These are phyloP conservation scores for Colletotrichum viniferum DNA, from an alignment of 2,329 filamentous ascomycete species.

Conservation along the genomic window DNA sequence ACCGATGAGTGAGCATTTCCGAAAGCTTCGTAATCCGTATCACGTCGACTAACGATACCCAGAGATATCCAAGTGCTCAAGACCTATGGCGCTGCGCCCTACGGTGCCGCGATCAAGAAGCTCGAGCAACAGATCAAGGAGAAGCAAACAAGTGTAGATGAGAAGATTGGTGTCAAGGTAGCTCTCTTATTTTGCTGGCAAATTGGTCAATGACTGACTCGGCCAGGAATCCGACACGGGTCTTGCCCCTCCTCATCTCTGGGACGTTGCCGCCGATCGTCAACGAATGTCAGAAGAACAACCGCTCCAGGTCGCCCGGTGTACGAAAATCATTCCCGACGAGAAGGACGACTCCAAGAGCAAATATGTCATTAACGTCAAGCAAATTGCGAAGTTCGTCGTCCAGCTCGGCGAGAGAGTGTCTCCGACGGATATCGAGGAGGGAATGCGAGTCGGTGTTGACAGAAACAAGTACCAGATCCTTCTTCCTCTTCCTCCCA, in stretches of 20 bases:
- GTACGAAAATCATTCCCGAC: constrained; percentile 98
- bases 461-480: constrained; percentile 99
- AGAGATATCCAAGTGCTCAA: constrained; percentile 99
- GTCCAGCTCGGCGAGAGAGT: constrained; percentile 97
- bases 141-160: constrained; percentile 96
- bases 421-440: constrained; percentile 97
- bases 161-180: constrained; percentile 93
- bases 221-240: constrained; percentile 94
- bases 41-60: constrained; percentile 24
- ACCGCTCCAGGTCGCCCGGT: constrained; percentile 93
- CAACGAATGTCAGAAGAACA: constrained; percentile 99
- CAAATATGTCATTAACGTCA: constrained; percentile 99
- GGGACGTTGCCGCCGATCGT: constrained; percentile 96
- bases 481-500: constrained; percentile 90
- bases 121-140: constrained; percentile 99
- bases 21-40: constrained; percentile 27
- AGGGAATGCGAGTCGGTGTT: constrained; percentile 98
- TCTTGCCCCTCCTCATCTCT: constrained; percentile 96
- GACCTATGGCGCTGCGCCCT: constrained; percentile 97
- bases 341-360: constrained; percentile 96
- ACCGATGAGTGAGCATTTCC: constrained; percentile 81
- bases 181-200: neutral
- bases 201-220: constrained; percentile 10
- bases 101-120: constrained; percentile 92
- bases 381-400: constrained; percentile 99